These are phyloP conservation scores for Mucor indicus DNA, from an alignment of 371 early-diverging fungal species.

Conservation along the genomic window DNA sequence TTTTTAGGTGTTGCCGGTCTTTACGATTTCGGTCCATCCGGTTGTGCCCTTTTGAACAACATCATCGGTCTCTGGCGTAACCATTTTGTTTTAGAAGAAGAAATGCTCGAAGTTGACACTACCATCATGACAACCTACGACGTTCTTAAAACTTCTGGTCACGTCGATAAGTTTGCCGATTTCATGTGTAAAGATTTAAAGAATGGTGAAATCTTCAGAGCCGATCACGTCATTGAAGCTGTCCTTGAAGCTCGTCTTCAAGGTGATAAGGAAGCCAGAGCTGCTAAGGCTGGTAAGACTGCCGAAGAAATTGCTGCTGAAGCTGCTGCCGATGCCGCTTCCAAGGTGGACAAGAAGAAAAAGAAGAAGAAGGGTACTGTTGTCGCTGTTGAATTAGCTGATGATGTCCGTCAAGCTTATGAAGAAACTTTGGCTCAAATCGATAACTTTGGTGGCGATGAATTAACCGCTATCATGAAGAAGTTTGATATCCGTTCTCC, in stretches of 20 bases:
- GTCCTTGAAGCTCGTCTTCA: slow-evolving; percentile 89
- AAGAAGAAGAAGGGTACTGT: slow-evolving; percentile 65
- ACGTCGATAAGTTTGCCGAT: slow-evolving; percentile 99
- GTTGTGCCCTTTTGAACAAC: slow-evolving; percentile 95
- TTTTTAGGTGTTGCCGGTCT: slow-evolving; percentile 91
- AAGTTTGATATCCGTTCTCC: slow-evolving; percentile 90
- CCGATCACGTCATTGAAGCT: slow-evolving; percentile 97
- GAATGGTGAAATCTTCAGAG: slow-evolving; percentile 96
- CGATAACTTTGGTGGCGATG: slow-evolving; percentile 90
- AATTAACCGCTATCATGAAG: slow-evolving; percentile 85
- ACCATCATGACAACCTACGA: slow-evolving; percentile 97
- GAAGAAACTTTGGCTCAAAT: slow-evolving; percentile 89
- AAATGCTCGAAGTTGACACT: slow-evolving; percentile 99
- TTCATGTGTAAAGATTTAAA: slow-evolving; percentile 95
- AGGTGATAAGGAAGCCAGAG: slow-evolving; percentile 73
- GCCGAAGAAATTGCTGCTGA: slow-evolving; percentile 26
- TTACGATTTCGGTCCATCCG: slow-evolving; percentile 98
- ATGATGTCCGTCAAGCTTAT: slow-evolving; percentile 67
- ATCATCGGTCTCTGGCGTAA: slow-evolving; percentile 92
- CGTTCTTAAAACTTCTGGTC: slow-evolving; percentile 99
- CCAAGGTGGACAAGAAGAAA: slow-evolving; percentile 69
- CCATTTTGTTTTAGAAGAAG: slow-evolving; percentile 98
- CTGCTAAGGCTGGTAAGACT: slow-evolving; percentile 49
- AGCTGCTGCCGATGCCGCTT: slow-evolving; percentile 43
- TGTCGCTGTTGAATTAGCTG: slow-evolving; percentile 66